These are phyloP conservation scores for Dothistroma septosporum DNA, from an alignment of 2,329 filamentous ascomycete species.

Conservation along the genomic window DNA sequence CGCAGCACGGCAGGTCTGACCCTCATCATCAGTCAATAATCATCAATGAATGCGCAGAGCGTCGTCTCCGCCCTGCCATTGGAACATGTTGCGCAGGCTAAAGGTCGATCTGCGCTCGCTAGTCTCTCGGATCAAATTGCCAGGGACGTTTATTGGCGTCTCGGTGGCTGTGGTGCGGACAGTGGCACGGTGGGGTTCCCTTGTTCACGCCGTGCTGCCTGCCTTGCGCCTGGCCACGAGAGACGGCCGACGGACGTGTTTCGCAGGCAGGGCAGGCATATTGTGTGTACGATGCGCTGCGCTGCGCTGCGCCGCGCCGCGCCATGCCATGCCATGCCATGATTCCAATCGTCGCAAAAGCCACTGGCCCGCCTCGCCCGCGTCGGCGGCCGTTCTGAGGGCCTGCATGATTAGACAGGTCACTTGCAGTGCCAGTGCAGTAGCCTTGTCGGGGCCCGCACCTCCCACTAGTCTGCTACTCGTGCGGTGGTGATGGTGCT, in stretches of 20 bases:
- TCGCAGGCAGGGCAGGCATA: neutral
- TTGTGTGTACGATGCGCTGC: too few relatives aligned
- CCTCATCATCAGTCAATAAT: too few relatives aligned
- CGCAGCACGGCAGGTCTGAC: slow-evolving; percentile 7
- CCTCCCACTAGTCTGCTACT: neutral
- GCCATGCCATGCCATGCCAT: too few relatives aligned
- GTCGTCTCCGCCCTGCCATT: slow-evolving; percentile 16
- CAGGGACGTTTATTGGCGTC: slow-evolving; percentile 16
- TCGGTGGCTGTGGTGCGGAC: neutral
- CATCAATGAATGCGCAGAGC: slow-evolving; percentile 19
- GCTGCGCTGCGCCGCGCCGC: neutral
- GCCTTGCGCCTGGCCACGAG: neutral
- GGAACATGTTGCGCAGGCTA: slow-evolving; percentile 16
- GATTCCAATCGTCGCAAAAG: too few relatives aligned
- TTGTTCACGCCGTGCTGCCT: slow-evolving; percentile 10
- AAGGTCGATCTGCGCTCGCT: slow-evolving; percentile 14
- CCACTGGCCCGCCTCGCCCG: neutral
- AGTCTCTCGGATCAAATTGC: slow-evolving; percentile 16
- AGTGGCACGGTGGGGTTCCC: neutral
- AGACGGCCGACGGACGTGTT: neutral
- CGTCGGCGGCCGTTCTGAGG: neutral
- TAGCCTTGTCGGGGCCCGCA: neutral
- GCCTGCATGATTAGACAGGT: neutral
- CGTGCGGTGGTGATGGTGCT: too few relatives aligned
- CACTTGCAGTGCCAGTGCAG: neutral